A percentile compares a stretch with the other conserved stretches of the same genome.
Evolutionary conservation across 2,329 filamentous ascomycete species (phyloP).

Genomic region (Bipolaris cookei): DNA sequence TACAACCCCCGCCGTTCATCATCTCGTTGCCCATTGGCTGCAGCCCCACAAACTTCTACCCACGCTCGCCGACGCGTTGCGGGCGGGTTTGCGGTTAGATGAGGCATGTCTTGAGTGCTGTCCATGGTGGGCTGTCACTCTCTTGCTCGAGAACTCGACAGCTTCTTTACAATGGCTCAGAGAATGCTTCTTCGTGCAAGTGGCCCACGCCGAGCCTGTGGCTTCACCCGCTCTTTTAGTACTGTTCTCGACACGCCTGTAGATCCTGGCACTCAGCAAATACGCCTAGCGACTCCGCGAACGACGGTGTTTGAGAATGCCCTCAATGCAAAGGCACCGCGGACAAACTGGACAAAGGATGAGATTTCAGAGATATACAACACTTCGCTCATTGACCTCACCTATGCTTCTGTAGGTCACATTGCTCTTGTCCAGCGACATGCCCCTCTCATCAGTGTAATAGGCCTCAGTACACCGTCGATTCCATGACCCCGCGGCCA

Average conservation of each 20-base stretch:
- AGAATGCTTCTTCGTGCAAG: conserved; percentile 12
- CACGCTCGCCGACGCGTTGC: conserved; percentile 11
- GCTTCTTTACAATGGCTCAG: conserved; percentile 9
- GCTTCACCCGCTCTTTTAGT: conserved; percentile 32
- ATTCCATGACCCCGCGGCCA: conserved; percentile 82
- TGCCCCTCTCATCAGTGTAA: conserved; percentile 8
- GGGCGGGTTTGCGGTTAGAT: conserved; percentile 6
- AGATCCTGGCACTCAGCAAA: conserved; percentile 31
- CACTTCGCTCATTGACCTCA: conserved; percentile 78
- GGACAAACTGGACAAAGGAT: conserved; percentile 79
- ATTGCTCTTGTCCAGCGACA: not conserved
- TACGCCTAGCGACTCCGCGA: conserved; percentile 19
- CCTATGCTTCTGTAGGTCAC: conserved; percentile 69
- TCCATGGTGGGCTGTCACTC: not conserved
- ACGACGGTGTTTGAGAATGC: conserved; percentile 53
- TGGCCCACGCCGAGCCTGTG: conserved; percentile 1
- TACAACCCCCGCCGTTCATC: conserved; percentile 11
- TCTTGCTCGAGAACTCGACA: conserved; percentile 4
- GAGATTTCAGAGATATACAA: conserved; percentile 84
- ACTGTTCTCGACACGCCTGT: conserved; percentile 43
- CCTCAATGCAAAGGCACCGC: conserved; percentile 64
- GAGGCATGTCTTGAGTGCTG: conserved; percentile 2
- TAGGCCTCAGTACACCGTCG: conserved; percentile 79
- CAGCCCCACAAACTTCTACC: conserved; percentile 7
- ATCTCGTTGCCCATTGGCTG: conserved; percentile 6